Evolutionary conservation across 257 asterid genomes (phyloP).

Genomic region (Solanum chilense): DNA sequence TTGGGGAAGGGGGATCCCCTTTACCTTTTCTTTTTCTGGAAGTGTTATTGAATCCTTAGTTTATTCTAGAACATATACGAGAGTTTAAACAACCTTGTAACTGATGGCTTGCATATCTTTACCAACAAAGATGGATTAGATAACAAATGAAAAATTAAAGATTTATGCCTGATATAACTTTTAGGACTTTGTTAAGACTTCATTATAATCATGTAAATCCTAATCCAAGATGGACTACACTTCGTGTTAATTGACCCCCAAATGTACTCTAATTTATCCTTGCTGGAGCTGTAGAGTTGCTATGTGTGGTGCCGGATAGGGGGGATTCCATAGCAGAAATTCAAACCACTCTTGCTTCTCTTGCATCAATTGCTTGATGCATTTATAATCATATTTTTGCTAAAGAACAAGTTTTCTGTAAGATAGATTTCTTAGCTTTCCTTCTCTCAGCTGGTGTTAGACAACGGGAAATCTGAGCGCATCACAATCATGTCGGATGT

Average conservation of each 20-base stretch:
- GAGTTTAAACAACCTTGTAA: not conserved
- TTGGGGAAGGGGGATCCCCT: not conserved
- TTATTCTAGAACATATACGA: not conserved
- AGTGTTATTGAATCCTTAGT: not conserved
- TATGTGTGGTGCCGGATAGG: not conserved
- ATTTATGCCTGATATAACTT: not conserved
- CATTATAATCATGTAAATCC: not conserved
- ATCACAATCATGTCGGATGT: conserved; percentile 48
- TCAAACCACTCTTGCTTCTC: not conserved
- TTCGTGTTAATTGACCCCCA: not conserved
- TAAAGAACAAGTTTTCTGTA: not conserved
- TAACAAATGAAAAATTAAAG: not conserved
- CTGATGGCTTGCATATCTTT: not conserved
- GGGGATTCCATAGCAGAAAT: not conserved
- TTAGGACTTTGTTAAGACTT: not conserved
- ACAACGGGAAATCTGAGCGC: conserved; percentile 73
- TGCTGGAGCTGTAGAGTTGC: not conserved
- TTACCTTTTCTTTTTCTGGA: not conserved
- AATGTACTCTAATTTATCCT: not conserved
- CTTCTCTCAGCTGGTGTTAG: conserved; percentile 54
- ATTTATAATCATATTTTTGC: not conserved
- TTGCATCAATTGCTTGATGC: not conserved
- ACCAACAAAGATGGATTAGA: not conserved
- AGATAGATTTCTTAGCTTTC: not conserved
- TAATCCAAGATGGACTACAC: not conserved